Evolutionary conservation across 331 rosid species (phyloP), one percentile per base, ranked within the genome.

Genomic region (Prunus yedoensis): DNA sequence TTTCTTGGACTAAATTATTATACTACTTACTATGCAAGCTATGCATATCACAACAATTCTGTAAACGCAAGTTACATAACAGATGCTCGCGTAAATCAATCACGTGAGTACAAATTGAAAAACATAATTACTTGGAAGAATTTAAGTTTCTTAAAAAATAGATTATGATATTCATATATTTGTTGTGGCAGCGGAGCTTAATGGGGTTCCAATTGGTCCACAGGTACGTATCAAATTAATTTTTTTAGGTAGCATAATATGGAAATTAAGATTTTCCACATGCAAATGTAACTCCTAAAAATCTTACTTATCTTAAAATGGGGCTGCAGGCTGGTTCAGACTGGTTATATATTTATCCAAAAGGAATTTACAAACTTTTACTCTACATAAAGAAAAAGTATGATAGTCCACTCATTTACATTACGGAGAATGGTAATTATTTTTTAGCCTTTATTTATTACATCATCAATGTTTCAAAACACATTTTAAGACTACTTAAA

Each of bases 281-380:
- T 54, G 21, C 12, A 47, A 54, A 10, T 21, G 8, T 13, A n/a
- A 59, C 4, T 47, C 12, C 12, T 9, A 45, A 45, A 8, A 45
- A 45, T 45, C 10, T 50, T 7, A 4, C 12, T 4, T 11, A 2
- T 50, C 5, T 35, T 35, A 5, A 38, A 8, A 7, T 52, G 8
- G 21, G 8, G 18, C 45, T 70, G 61, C 66, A 83, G 87, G 43
- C 79, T 46, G 75, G 71, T 41, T 65, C 76, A 10, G 47, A 27
- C 53, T 77, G 71, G 80, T 68, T 84, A 2, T 53, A 62, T 51
- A 75, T 83, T 54, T 83, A 80, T 77, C 89, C 89, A 18, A 28
- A 10, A 52, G 87, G 89, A 21, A 21, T 21, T 21, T 21, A 21
- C 21, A 21, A 21, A 21, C 21, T 21, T 21, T 21, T 21, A 21